Conservation (phyloP, 106 monocot species). For the Allium fistulosum region DNA sequence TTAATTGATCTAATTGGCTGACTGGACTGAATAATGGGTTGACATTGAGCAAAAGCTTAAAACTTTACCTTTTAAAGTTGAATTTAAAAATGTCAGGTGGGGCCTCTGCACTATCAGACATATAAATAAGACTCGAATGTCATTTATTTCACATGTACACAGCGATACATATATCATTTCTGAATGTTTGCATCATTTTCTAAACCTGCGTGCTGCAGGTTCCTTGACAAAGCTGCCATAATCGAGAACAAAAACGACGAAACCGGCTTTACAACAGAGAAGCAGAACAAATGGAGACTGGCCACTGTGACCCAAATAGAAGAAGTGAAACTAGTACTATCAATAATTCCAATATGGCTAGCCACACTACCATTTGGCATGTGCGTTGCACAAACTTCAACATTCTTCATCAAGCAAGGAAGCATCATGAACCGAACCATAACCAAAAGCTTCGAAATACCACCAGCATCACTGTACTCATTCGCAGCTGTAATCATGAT, state of each 20-base stretch:
- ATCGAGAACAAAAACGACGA: constrained; percentile 16
- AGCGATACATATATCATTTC: too few relatives aligned
- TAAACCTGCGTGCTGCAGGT: not conserved
- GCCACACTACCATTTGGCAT: constrained; percentile 42
- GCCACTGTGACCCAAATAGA: constrained; percentile 80
- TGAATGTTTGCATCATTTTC: too few relatives aligned
- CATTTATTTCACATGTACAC: too few relatives aligned
- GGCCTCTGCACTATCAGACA: too few relatives aligned
- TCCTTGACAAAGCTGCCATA: constrained; percentile 72
- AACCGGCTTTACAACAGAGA: not conserved
- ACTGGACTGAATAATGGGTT: too few relatives aligned
- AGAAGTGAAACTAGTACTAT: constrained; percentile 49
- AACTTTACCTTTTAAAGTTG: too few relatives aligned
- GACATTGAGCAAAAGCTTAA: too few relatives aligned
- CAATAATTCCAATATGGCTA: constrained; percentile 63
- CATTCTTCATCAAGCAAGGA: constrained; percentile 87
- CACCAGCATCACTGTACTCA: constrained; percentile 52
- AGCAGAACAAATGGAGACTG: constrained; percentile 38
- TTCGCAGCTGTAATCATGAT: constrained; percentile 57
- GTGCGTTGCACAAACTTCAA: constrained; percentile 41
- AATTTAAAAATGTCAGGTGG: too few relatives aligned
- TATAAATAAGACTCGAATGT: too few relatives aligned
- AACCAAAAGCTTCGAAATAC: constrained; percentile 33
- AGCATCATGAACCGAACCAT: constrained; percentile 48
- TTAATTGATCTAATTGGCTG: too few relatives aligned